Evolutionary conservation across 306 rosid species (phyloP), one percentile per base, ranked within the genome.

Genomic region (Morella rubra): DNA sequence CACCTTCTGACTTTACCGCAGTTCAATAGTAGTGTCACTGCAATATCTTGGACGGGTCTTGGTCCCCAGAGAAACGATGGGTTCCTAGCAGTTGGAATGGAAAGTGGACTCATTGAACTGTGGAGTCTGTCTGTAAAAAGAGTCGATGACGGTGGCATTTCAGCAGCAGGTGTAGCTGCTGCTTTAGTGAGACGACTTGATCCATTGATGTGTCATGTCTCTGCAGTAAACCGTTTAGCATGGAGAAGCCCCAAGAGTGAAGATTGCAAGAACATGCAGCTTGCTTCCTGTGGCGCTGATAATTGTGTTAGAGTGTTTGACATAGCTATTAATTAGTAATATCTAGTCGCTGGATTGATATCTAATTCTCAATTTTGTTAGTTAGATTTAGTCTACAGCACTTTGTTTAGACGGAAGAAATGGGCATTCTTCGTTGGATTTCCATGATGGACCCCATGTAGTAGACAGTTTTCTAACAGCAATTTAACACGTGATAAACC

Each of bases 261-360:
- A 81, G 82, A 86, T 78, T 52, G 82, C 72, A 77, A 54, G 64
- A 76, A 81, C 42, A 58, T 91, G 65, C 91, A 89, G 84, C 88
- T 96, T 27, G 99, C 96, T 83, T 96, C 98, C n/a, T 88, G 97
- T 81, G 99, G 97, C 45, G 91, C 87, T 62, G 98, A 96, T 77
- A 85, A 92, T 62, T 89, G 98, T 76, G 93, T 89, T 54, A 88
- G 97, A 84, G 90, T 96, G n/a, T 92, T 91, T 68, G 88, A 89
- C 50, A 85, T 96, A 66, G 84, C 83, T 59, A 76, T 80, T 75
- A 65, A 75, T 67, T 79, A 55, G 54, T 68, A 75, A 76, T 73
- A 50, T 4, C 66, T 66, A 41, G 67, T 81, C 60, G 3, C 50
- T 59, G 13, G 42, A 61, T 70, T 42, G 22, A 37, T 75, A 15